phyloP scores from a whole-genome alignment of 2,329 filamentous ascomycete genomes.

The Talaromyces sp. region DNA sequence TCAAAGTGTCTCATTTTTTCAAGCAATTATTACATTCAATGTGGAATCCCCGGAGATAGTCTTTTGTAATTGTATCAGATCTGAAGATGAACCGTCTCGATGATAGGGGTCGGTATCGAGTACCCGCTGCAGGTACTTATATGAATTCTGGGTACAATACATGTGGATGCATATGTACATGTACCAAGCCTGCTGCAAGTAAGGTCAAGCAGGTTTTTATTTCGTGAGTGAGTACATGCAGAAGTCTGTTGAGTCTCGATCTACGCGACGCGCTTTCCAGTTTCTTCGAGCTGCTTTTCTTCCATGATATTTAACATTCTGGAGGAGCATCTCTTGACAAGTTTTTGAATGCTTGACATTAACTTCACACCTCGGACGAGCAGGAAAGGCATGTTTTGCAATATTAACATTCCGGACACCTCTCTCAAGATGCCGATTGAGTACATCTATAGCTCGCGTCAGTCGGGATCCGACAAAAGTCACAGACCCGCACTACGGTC shows the following conservation, averaged over 20 bases:
- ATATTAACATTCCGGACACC: neutral
- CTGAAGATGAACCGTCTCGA: neutral
- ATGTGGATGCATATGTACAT: constrained; percentile 7
- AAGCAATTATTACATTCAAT: neutral
- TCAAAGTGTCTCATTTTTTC: neutral
- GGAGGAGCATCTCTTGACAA: neutral
- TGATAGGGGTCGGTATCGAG: neutral
- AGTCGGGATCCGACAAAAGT: neutral
- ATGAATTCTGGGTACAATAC: neutral
- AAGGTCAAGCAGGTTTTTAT: neutral
- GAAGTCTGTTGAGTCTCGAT: neutral
- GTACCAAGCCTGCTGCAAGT: constrained; percentile 8
- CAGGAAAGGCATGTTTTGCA: neutral
- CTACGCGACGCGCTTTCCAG: neutral
- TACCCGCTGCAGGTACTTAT: neutral
- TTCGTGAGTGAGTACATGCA: neutral
- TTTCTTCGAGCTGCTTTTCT: neutral
- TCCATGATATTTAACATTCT: neutral
- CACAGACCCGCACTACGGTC: constrained; percentile 8
- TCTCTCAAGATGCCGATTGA: constrained; percentile 10
- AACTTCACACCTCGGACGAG: neutral
- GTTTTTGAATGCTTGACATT: neutral
- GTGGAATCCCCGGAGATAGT: neutral
- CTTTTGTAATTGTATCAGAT: neutral
- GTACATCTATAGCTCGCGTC: neutral